phyloP scores from a whole-genome alignment of 2,329 filamentous ascomycete genomes.

The Macrophomina phaseolina region DNA sequence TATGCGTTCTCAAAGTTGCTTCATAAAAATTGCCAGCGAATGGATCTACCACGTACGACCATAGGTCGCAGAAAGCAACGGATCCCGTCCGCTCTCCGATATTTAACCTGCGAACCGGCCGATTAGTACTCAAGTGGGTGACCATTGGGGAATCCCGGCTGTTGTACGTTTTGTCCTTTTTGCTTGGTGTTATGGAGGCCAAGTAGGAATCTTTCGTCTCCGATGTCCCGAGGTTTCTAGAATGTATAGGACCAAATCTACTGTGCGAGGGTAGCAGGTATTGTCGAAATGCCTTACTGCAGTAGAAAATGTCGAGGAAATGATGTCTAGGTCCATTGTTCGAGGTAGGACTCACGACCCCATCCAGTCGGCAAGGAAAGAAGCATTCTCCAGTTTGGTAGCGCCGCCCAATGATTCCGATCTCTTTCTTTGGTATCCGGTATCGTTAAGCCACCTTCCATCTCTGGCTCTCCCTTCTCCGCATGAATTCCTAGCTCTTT shows the following conservation, averaged over 20 bases:
- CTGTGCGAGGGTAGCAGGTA: too few relatives aligned
- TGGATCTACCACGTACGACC: slow-evolving; percentile 25
- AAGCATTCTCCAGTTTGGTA: too few relatives aligned
- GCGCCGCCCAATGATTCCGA: background rate
- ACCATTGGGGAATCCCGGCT: slow-evolving; percentile 28
- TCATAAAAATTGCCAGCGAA: background rate
- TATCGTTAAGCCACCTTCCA: background rate
- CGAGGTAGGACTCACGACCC: too few relatives aligned
- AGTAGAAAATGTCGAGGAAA: too few relatives aligned
- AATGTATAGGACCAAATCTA: too few relatives aligned
- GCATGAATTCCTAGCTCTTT: background rate
- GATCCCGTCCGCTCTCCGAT: slow-evolving; percentile 9
- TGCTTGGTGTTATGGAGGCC: background rate
- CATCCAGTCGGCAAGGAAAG: too few relatives aligned
- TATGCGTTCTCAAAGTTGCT: too few relatives aligned
- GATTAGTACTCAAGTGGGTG: slow-evolving; percentile 30
- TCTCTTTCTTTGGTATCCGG: background rate
- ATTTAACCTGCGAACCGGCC: slow-evolving; percentile 25
- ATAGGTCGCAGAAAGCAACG: slow-evolving; percentile 17
- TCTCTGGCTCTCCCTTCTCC: background rate
- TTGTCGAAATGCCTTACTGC: too few relatives aligned
- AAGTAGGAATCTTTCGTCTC: background rate
- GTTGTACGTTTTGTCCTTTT: slow-evolving; percentile 30
- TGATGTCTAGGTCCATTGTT: background rate
- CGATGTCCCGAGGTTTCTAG: background rate